Evolutionary conservation across 441 rosid genomes (phyloP), one percentile per base, ranked within the genome.

Genomic region (Francoa sonchifolia): DNA sequence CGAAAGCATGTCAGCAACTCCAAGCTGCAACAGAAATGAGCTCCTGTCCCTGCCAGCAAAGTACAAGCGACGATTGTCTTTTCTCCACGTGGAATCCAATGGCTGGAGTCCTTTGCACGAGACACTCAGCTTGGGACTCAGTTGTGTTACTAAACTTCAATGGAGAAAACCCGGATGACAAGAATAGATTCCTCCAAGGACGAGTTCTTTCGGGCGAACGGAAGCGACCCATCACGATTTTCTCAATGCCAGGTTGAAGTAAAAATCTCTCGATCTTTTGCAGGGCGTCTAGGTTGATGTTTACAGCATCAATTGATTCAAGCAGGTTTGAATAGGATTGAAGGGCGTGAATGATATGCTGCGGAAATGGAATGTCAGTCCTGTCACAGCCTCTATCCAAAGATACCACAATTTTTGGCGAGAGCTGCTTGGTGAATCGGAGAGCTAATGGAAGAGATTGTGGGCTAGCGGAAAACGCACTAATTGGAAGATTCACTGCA

Each of bases 51-150:
- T 73, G 78, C 89, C 89, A 79, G 44, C 66, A 79, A 15, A 79
- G 84, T 21, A 67, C 74, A 5, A 79, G 84, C 16, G 65, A 62
- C 19, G 72, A 58, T 43, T 65, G 79, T 6, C 60, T 55, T 73
- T 76, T 79, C 62, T 76, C 84, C 18, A 79, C 77, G 31, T 73
- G 77, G 48, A 79, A 79, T 12, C 84, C 89, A 48, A 69, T 68
- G 5, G 49, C 73, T 9, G 65, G 77, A 34, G 63, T 62, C 50
- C 82, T 62, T 63, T 67, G 64, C 21, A 71, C 62, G 36, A 79
- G 42, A 51, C 72, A 76, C 26, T 79, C 84, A 0, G 89, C 89
- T 52, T 79, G 89, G 31, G 73, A 55, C 52, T 76, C 84, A 0
- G 75, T 42, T 35, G 68, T 71, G 52, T 69, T 73, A 47, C 89